A percentile compares a stretch with the other conserved stretches of the same genome.
Evolutionary conservation across 805 yeast genomes (phyloP).

Genomic region (Komagataella mondaviorum): DNA sequence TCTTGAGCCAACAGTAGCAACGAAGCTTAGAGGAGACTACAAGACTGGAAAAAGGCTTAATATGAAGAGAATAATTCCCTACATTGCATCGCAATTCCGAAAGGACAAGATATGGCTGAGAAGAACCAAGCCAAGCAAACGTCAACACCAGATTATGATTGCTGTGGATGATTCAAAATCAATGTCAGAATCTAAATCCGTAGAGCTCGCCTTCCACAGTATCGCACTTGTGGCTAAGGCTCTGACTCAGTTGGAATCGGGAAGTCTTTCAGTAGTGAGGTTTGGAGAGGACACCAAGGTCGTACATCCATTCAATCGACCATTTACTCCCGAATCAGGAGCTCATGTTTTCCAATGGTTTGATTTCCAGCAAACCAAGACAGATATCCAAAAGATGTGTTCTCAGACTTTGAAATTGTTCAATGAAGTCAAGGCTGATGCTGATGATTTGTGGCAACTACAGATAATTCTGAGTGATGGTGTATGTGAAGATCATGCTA

Average conservation of each 20-base stretch:
- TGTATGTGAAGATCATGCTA: slow-evolving; percentile 88
- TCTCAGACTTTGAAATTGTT: slow-evolving; percentile 62
- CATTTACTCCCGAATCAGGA: slow-evolving; percentile 75
- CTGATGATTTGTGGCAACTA: slow-evolving; percentile 80
- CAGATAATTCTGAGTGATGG: slow-evolving; percentile 94
- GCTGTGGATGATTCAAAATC: slow-evolving; percentile 96
- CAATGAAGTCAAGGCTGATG: slow-evolving; percentile 21
- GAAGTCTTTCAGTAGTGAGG: slow-evolving; percentile 79
- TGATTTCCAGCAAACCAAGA: slow-evolving; percentile 76
- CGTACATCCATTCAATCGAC: slow-evolving; percentile 83
- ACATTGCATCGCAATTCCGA: slow-evolving; percentile 93
- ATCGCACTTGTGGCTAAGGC: slow-evolving; percentile 92
- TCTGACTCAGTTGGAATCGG: slow-evolving; percentile 85
- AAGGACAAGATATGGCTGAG: slow-evolving; percentile 98
- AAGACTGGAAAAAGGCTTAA: slow-evolving; percentile 94
- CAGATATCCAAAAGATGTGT: slow-evolving; percentile 71
- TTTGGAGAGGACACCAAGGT: slow-evolving; percentile 79
- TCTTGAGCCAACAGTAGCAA: slow-evolving; percentile 92
- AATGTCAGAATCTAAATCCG: slow-evolving; percentile 88
- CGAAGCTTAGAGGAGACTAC: slow-evolving; percentile 89
- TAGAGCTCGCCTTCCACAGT: slow-evolving; percentile 86
- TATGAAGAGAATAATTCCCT: slow-evolving; percentile 95
- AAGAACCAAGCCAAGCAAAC: slow-evolving; percentile 92
- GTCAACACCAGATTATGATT: slow-evolving; percentile 95
- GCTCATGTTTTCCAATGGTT: slow-evolving; percentile 77